A percentile compares a stretch with the other conserved stretches of the same genome.
phyloP scores from a whole-genome alignment of 1,284 basidiomycete genomes.

The Lentinus polychrous region DNA sequence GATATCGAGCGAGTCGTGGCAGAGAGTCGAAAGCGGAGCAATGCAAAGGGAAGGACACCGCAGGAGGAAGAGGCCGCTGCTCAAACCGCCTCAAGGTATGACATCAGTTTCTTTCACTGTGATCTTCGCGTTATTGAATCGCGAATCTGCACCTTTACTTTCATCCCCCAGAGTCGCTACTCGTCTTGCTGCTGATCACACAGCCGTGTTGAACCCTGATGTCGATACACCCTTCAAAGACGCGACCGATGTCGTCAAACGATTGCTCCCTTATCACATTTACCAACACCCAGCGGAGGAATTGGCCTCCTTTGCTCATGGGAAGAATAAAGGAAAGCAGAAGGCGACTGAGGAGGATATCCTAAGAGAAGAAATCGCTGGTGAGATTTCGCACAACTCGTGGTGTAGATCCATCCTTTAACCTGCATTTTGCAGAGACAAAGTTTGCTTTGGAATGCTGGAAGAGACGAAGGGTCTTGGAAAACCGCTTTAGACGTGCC shows the following conservation, averaged over 20 bases:
- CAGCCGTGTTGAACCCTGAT: conserved; percentile 52
- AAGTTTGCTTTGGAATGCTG: conserved; percentile 61
- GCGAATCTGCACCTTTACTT: background rate
- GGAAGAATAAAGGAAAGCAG: conserved; percentile 40
- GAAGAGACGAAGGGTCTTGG: conserved; percentile 45
- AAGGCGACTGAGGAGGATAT: conserved; percentile 43
- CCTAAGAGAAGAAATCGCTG: conserved; percentile 46
- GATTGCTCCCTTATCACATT: conserved; percentile 71
- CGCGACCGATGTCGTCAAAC: conserved; percentile 50
- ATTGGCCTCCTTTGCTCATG: conserved; percentile 27
- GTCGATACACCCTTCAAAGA: conserved; percentile 61
- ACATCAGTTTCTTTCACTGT: background rate
- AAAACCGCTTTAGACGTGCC: conserved; percentile 48
- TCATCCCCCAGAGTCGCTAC: conserved; percentile 40
- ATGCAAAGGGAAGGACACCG: conserved; percentile 30
- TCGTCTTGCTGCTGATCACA: conserved; percentile 55
- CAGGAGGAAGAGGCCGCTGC: conserved; percentile 42
- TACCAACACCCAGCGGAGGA: conserved; percentile 69
- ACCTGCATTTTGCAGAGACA: conserved; percentile 37
- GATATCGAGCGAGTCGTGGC: conserved; percentile 21
- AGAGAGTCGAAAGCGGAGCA: conserved; percentile 18
- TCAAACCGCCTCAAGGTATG: conserved; percentile 43
- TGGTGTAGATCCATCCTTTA: background rate
- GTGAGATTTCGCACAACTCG: conserved; percentile 27
- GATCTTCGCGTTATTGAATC: conserved; percentile 4